Percentiles rank a stretch among this genome's conserved stretches.
phyloP scores from a whole-genome alignment of 2,329 filamentous ascomycete species.

The Venturiaceae sp. region DNA sequence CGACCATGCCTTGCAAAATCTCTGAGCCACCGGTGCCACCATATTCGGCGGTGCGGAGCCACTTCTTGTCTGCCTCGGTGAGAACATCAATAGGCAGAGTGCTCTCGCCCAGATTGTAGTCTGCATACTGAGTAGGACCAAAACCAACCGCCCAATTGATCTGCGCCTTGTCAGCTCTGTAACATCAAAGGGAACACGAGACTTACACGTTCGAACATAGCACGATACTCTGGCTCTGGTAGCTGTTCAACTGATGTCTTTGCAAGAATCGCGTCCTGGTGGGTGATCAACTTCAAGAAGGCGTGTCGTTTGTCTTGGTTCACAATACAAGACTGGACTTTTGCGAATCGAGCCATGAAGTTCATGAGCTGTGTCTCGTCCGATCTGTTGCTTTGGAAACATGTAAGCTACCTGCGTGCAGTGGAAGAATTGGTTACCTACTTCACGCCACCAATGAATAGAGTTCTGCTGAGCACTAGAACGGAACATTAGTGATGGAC shows the following conservation, averaged over 20 bases:
- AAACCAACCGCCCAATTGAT: conserved; percentile 98
- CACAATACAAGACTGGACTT: conserved; percentile 94
- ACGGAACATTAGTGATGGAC: neutral
- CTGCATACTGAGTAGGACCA: conserved; percentile 91
- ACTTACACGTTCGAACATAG: conserved; percentile 8
- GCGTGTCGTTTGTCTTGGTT: conserved; percentile 97
- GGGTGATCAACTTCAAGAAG: conserved; percentile 96
- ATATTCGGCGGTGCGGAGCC: conserved; percentile 89
- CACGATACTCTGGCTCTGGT: conserved; percentile 48
- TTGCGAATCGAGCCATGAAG: conserved; percentile 73
- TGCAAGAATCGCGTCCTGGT: conserved; percentile 71
- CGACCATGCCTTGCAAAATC: conserved; percentile 74
- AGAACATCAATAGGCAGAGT: conserved; percentile 86
- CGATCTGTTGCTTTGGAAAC: conserved; percentile 20
- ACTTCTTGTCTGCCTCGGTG: conserved; percentile 93
- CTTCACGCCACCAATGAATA: conserved; percentile 94
- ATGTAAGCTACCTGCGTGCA: conserved; percentile 10
- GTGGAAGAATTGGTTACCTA: conserved; percentile 41
- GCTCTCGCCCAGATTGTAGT: conserved; percentile 87
- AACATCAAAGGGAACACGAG: conserved; percentile 9
- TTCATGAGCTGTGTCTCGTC: conserved; percentile 72
- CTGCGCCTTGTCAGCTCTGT: conserved; percentile 33
- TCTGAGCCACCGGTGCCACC: conserved; percentile 80
- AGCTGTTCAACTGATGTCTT: conserved; percentile 81
- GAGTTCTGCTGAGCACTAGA: conserved; percentile 75